These are phyloP conservation scores for Microcyclosporella mali DNA, from an alignment of 2,329 filamentous ascomycete genomes.

Conservation along the genomic window DNA sequence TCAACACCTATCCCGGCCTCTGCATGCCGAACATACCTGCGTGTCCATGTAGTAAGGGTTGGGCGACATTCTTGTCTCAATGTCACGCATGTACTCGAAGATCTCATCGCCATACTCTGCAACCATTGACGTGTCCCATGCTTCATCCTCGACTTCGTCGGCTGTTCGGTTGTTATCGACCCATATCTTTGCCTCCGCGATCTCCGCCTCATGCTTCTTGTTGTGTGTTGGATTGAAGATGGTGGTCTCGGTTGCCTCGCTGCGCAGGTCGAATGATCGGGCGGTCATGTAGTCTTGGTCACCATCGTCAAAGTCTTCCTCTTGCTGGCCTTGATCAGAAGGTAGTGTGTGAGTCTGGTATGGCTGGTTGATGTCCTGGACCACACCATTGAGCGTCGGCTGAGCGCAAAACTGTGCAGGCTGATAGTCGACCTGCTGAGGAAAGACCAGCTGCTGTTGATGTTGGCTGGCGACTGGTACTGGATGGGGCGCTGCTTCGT, in stretches of 20 bases:
- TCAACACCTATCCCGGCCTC: too few species aligned
- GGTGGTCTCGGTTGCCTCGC: constrained; percentile 60
- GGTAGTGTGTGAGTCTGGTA: constrained; percentile 12
- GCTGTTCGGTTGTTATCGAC: constrained; percentile 60
- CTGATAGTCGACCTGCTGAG: too few species aligned
- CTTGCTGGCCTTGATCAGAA: constrained; percentile 37
- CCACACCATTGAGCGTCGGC: too few species aligned
- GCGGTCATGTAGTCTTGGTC: constrained; percentile 69
- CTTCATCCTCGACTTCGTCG: constrained; percentile 81
- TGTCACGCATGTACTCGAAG: constrained; percentile 80
- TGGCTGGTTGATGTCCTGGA: background rate
- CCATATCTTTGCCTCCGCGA: constrained; percentile 59
- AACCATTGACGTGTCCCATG: constrained; percentile 95
- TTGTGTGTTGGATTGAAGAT: constrained; percentile 62
- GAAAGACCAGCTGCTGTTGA: too few species aligned
- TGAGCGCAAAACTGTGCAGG: too few species aligned
- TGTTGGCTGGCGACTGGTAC: too few species aligned
- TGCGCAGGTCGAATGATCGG: constrained; percentile 66
- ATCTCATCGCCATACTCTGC: constrained; percentile 95
- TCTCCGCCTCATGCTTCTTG: constrained; percentile 62
- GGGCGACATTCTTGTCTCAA: constrained; percentile 82
- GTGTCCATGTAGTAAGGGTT: constrained; percentile 94
- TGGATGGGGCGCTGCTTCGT: constrained; percentile 17
- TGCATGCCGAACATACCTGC: constrained; percentile 49
- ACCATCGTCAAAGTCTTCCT: constrained; percentile 65